These are phyloP conservation scores for Aspergillus sp. DNA, from an alignment of 2,329 filamentous ascomycete species.

Conservation along the genomic window DNA sequence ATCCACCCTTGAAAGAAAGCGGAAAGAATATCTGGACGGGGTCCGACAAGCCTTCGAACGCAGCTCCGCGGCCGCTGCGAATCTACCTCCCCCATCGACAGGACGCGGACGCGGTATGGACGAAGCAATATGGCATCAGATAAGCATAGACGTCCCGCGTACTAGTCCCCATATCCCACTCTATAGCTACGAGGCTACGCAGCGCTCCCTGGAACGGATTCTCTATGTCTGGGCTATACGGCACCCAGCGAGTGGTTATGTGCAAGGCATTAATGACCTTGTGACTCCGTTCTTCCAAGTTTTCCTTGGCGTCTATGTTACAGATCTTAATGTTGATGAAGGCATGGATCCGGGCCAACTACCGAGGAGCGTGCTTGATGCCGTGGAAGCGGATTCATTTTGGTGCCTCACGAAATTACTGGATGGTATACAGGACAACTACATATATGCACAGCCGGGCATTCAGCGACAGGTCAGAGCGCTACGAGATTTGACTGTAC, in stretches of 20 bases:
- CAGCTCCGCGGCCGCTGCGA: conserved; percentile 35
- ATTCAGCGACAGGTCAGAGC: conserved; percentile 90
- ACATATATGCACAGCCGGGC: conserved; percentile 93
- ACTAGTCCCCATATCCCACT: conserved; percentile 94
- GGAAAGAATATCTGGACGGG: conserved; percentile 92
- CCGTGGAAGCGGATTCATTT: conserved; percentile 94
- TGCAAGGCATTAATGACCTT: conserved; percentile 96
- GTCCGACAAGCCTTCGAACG: conserved; percentile 61
- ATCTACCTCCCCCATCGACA: conserved; percentile 33
- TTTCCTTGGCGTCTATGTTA: conserved; percentile 88
- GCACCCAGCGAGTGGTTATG: conserved; percentile 93
- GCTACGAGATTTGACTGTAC: conserved; percentile 77
- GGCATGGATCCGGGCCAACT: conserved; percentile 97
- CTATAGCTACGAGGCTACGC: conserved; percentile 92
- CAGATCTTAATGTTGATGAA: conserved; percentile 81
- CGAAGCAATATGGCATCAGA: conserved; percentile 98
- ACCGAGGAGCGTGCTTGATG: conserved; percentile 81
- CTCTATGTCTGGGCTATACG: conserved; percentile 96
- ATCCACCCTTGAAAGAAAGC: conserved; percentile 81
- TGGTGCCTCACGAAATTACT: conserved; percentile 97
- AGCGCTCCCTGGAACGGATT: conserved; percentile 86
- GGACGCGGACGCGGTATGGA: conserved; percentile 69
- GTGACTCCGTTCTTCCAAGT: conserved; percentile 98
- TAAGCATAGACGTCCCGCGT: conserved; percentile 93
- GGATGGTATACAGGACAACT: conserved; percentile 98